Base-by-base conservation (phyloP, 306 rosid species). In the Abrus pulchellus region DNA sequence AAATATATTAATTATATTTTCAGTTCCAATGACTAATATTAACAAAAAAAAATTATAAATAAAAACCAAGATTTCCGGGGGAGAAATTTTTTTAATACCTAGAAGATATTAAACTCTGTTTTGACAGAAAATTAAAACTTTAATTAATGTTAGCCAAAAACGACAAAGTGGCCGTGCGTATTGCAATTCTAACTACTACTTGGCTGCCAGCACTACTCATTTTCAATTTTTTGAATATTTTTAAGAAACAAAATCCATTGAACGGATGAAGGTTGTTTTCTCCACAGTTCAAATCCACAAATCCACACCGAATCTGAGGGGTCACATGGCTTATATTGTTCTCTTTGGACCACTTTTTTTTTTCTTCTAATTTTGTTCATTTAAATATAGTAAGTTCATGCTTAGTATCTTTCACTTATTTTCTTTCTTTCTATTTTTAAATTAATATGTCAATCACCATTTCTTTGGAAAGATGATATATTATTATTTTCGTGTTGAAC, bases 231-330 rank as follows among this genome's bases (percentile, higher is more conserved):
- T 13, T 38, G 7, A 6, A 7, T 34, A 43, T 34, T 4, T 64
- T 36, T 3, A 64, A 36, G 48, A 9, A 14, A 62, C 68, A 12
- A 62, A 34, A 34, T 62, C 67, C 34, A 62, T 12, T 62, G 11
- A 34, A 63, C 5, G 36, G 6, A n/a, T 40, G 2, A 63, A 64
- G 33, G 13, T 64, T 38, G 1, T 38, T 64, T 38, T 64, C 13
- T 40, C 5, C 20, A 33, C n/a, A 65, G 8, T 65, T 40, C 33
- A 65, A 65, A 65, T 65, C 68, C 69, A 38, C 33, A 65, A 65
- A 65, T 65, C 68, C 69, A 38, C 34, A 36, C 48, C 38, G 12
- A 38, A 63, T 63, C 69, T 63, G 20, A n/a, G 48, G 68, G 32
- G n/a, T 12, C 69, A 63, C 48, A 14, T 8, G 69, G 41, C 40